A percentile compares a stretch with the other conserved stretches of the same genome.
These are phyloP conservation scores for Sarocladium brachiariae DNA, from an alignment of 2,329 filamentous ascomycete species.

Conservation along the genomic window DNA sequence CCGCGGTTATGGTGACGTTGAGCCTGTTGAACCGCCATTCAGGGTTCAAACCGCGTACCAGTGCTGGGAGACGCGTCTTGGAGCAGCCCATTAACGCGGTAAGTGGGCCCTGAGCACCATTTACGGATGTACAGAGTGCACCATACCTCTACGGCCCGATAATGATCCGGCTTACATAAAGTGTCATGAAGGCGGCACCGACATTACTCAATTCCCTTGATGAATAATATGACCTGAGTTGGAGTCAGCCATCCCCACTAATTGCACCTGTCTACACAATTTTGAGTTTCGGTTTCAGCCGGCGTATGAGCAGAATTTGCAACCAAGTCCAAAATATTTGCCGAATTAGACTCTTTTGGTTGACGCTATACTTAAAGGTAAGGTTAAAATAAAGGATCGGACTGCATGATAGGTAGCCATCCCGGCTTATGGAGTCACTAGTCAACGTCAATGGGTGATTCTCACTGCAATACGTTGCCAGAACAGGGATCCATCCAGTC, in stretches of 20 bases:
- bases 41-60: slow-evolving; percentile 1
- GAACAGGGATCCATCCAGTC: neutral
- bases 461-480: no score
- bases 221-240: neutral
- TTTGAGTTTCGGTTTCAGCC: neutral
- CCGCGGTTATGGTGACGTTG: neutral
- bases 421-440: neutral
- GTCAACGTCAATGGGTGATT: neutral
- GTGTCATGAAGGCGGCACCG: no score
- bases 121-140: no score
- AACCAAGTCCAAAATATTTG: neutral
- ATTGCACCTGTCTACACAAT: no score
- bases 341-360: no score
- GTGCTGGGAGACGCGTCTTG: slow-evolving; percentile 17
- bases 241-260: neutral
- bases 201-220: slow-evolving; percentile 2
- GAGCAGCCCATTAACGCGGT: slow-evolving; percentile 1
- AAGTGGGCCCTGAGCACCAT: no score
- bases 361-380: neutral
- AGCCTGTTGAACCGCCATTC: slow-evolving; percentile 11
- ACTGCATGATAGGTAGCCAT: no score
- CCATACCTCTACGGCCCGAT: no score
- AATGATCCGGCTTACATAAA: slow-evolving; percentile 2
- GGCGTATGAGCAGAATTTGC: neutral
- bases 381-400: slow-evolving; percentile 1